Evolutionary conservation across 306 rosid genomes (phyloP), one percentile per base, ranked within the genome.

Genomic region (Lablab purpureus): DNA sequence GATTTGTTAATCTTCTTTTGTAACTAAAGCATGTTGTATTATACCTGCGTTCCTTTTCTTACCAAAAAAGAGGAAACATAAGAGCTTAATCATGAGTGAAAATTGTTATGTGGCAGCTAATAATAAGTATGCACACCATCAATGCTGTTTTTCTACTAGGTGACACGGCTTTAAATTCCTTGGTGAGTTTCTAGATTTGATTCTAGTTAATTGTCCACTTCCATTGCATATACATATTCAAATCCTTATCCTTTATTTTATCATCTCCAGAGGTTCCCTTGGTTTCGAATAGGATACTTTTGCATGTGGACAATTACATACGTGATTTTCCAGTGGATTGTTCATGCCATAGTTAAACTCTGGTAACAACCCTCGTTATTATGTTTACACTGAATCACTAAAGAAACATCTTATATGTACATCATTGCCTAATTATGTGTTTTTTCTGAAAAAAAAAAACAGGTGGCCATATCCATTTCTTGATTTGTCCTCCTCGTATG

Each of bases 401-500:
- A 65, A 47, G 64, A 63, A 78, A 19, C 43, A 50, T 62, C 11
- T n/a, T 10, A 58, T n/a, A n/a, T n/a, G n/a, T n/a, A 50, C 55
- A 78, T 65, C 25, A 27, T 72, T 76, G 13, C 68, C 47, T 81
- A 63, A 71, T 40, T 66, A 28, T 23, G 41, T 34, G 46, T 28
- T 41, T 36, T 56, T 76, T 37, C 43, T 83, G 32, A 46, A 69
- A 34, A 71, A 47, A 25, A 60, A 72, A 87, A 78, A 73, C 89
- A 96, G 99, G 99, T 96, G 99, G 99, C 97, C 99, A 32, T 96
- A 96, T 83, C 96, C 98, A 85, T 91, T 96, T 89, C 97, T 96
- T 52, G 99, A 96, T 63, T 84, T 96, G 88, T 89, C 99, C 81
- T 87, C 94, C 76, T 73, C 86, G 6, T 96, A 73, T 81, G 86